Evolutionary conservation across 495 filamentous ascomycete genomes (phyloP).

Genomic region (Podospora bellae-mahoneyi): DNA sequence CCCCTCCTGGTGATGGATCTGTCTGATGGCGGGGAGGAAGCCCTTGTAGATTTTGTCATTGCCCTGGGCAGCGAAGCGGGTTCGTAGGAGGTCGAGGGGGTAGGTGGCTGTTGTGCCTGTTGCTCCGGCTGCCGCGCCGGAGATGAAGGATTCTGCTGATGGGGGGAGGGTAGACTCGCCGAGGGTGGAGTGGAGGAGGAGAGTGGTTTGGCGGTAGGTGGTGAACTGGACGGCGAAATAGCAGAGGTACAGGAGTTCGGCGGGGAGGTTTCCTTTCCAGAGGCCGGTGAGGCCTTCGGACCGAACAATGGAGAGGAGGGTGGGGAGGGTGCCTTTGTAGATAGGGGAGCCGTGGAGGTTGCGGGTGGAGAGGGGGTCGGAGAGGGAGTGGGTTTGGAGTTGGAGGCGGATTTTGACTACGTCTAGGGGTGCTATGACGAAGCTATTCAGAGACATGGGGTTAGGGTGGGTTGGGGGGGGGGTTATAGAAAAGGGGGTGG

Average conservation of each 20-base stretch:
- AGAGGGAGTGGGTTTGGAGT: slow-evolving; percentile 77
- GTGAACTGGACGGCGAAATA: slow-evolving; percentile 90
- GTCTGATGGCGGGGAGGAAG: slow-evolving; percentile 59
- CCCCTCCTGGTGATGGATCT: slow-evolving; percentile 77
- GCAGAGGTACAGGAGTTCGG: slow-evolving; percentile 86
- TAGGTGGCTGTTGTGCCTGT: slow-evolving; percentile 81
- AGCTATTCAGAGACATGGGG: slow-evolving; percentile 44
- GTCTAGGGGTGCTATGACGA: slow-evolving; percentile 88
- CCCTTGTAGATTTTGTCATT: slow-evolving; percentile 74
- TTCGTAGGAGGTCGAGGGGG: slow-evolving; percentile 89
- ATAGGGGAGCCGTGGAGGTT: slow-evolving; percentile 55
- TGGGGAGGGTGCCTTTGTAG: slow-evolving; percentile 76
- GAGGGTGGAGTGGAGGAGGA: slow-evolving; percentile 50
- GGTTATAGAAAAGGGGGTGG: not conserved
- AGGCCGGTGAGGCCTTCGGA: slow-evolving; percentile 81
- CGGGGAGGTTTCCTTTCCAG: slow-evolving; percentile 98
- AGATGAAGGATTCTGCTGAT: slow-evolving; percentile 66
- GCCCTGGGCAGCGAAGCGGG: slow-evolving; percentile 92
- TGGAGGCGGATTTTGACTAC: slow-evolving; percentile 97
- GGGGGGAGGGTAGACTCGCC: slow-evolving; percentile 42
- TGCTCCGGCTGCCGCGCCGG: slow-evolving; percentile 76
- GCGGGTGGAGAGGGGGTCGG: slow-evolving; percentile 57
- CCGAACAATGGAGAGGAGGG: slow-evolving; percentile 68
- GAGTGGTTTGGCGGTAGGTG: slow-evolving; percentile 71
- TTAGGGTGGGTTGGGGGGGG: not conserved